These are phyloP conservation scores for Arthroderma sp. DNA, from an alignment of 2,329 filamentous ascomycete genomes.

Conservation along the genomic window DNA sequence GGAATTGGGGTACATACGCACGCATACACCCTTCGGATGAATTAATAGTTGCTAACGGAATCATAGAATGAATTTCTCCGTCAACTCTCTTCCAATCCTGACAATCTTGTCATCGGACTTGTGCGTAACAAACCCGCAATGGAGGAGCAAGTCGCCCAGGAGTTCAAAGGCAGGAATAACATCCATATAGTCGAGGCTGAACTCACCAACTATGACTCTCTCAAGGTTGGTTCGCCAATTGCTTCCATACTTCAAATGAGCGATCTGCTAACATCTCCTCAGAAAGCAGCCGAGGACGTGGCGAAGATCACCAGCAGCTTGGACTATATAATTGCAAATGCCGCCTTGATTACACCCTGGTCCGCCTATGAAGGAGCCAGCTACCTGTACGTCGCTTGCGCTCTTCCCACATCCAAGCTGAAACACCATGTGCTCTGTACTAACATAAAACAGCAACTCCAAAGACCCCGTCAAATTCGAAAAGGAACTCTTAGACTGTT, in stretches of 20 bases:
- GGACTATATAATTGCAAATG: conserved; percentile 44
- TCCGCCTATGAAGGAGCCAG: conserved; percentile 14
- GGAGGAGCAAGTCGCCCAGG: conserved; percentile 27
- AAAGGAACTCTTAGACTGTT: conserved; percentile 19
- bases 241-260: background rate
- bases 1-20: background rate
- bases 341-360: conserved; percentile 21
- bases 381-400: too few relatives aligned
- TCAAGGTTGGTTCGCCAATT: conserved; percentile 20
- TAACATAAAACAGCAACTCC: too few relatives aligned
- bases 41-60: background rate
- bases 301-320: conserved; percentile 29
- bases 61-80: conserved; percentile 38
- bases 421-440: too few relatives aligned
- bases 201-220: conserved; percentile 25
- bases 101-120: conserved; percentile 36
- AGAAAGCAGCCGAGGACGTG: conserved; percentile 11
- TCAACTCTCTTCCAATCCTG: conserved; percentile 32
- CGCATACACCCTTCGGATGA: background rate
- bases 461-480: conserved; percentile 24
- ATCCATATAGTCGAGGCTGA: conserved; percentile 37
- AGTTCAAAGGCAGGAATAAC: conserved; percentile 29
- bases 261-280: background rate
- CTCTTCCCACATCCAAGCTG: too few relatives aligned
- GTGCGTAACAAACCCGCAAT: conserved; percentile 36